Percentiles rank a stretch among this genome's conserved stretches.
phyloP scores from a whole-genome alignment of 306 rosid species.

The Quercus variabilis region DNA sequence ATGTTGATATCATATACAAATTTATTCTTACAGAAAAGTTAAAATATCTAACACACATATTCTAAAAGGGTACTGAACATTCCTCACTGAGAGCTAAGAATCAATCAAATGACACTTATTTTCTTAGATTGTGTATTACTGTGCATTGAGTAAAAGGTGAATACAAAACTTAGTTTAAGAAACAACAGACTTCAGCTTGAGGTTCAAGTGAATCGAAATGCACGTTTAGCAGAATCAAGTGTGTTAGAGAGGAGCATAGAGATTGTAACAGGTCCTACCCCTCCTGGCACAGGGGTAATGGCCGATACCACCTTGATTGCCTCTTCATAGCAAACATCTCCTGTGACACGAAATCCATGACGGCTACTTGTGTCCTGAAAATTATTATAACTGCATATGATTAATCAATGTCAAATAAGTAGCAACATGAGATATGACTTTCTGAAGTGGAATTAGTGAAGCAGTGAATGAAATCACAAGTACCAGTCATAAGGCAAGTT shows the following conservation, averaged over 20 bases:
- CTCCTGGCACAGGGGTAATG: slow-evolving; percentile 55
- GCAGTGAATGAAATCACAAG: neutral
- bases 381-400: slow-evolving; percentile 4
- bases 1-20: too few relatives aligned
- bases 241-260: slow-evolving; percentile 50
- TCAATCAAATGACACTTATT: neutral
- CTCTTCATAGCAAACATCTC: slow-evolving; percentile 53
- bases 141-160: neutral
- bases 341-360: slow-evolving; percentile 20
- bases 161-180: slow-evolving; percentile 1
- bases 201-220: slow-evolving; percentile 31
- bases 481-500: neutral
- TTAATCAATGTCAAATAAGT: neutral
- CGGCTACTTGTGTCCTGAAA: slow-evolving; percentile 26
- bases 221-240: slow-evolving; percentile 42
- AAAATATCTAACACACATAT: too few relatives aligned
- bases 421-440: neutral
- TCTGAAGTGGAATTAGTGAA: neutral
- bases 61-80: neutral
- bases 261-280: slow-evolving; percentile 38
- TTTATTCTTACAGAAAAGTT: too few relatives aligned
- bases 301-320: slow-evolving; percentile 57
- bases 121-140: neutral
- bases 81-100: neutral
- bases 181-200: neutral